phyloP scores from a whole-genome alignment of 495 filamentous ascomycete species.

The Neohortaea acidophila region DNA sequence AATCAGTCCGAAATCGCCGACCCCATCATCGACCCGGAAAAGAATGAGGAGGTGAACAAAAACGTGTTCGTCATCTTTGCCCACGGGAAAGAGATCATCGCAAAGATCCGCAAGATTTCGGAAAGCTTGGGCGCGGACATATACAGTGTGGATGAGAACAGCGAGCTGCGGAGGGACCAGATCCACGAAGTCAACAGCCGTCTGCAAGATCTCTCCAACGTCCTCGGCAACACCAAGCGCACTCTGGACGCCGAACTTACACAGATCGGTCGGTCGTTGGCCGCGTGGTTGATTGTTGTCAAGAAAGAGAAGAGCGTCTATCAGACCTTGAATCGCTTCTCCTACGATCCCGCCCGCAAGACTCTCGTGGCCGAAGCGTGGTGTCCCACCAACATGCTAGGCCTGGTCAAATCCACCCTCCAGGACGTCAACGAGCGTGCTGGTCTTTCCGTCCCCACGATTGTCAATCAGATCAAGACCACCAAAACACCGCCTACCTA shows the following conservation, averaged over 20 bases:
- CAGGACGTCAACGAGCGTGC: slow-evolving; percentile 94
- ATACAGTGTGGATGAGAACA: slow-evolving; percentile 95
- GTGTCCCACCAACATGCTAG: slow-evolving; percentile 81
- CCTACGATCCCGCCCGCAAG: slow-evolving; percentile 87
- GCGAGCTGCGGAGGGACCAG: slow-evolving; percentile 81
- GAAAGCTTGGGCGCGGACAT: slow-evolving; percentile 90
- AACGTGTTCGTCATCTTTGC: slow-evolving; percentile 99
- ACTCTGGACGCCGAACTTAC: slow-evolving; percentile 86
- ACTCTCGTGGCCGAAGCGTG: slow-evolving; percentile 96
- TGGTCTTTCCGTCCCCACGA: slow-evolving; percentile 84
- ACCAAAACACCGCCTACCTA: slow-evolving; percentile 95
- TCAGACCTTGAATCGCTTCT: slow-evolving; percentile 87
- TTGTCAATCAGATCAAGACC: slow-evolving; percentile 91
- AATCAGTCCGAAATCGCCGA: slow-evolving; percentile 97
- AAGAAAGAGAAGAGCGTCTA: slow-evolving; percentile 99
- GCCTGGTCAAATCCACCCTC: slow-evolving; percentile 86
- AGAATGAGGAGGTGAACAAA: slow-evolving; percentile 83
- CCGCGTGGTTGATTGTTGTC: slow-evolving; percentile 90
- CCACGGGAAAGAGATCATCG: slow-evolving; percentile 92
- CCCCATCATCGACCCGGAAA: slow-evolving; percentile 79
- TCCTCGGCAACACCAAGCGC: slow-evolving; percentile 88
- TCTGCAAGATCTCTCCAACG: slow-evolving; percentile 73
- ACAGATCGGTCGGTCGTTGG: slow-evolving; percentile 76
- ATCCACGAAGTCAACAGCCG: slow-evolving; percentile 92
- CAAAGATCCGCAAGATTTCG: slow-evolving; percentile 97